Base-by-base conservation (phyloP, 179 eudicot genomes). In the Drosera spatulata region DNA sequence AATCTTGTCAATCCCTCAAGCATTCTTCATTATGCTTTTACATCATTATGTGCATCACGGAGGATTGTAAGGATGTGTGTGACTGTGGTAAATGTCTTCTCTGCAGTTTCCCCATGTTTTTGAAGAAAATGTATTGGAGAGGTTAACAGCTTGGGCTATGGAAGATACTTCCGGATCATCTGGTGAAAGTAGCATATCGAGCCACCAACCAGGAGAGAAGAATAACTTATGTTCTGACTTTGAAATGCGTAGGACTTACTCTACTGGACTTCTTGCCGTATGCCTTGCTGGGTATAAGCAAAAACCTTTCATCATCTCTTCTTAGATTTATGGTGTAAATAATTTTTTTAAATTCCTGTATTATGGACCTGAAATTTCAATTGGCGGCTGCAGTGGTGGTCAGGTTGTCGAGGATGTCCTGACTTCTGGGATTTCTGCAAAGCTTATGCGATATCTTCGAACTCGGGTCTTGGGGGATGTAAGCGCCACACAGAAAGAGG, bases 101-200 rank as follows among this genome's bases (percentile, higher is more conserved):
- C n/a, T 72, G 75, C 87, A 91, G 98, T 84, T 78, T 70, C 95
- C 99, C 55, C 94, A 86, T 80, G 86, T 84, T 39, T 93, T 89
- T 83, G 99, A 93, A 70, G 99, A 89, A 44, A 64, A 78, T 77
- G 90, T 89, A 33, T 63, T 91, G 66, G 94, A 81, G 62, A 84
- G 85, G 43, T 56, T 93, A 42, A 89, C 82, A 73, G 73, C 78
- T 41, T 93, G 97, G 97, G 94, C 74, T 69, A 74, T 81, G 86
- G 93, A 84, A 66, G 95, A 83, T 50, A 64, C 65, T 55, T 69
- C 74, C 5, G 71, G 69, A 66, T 53, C 59, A 55, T 73, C 78
- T 55, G 73, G 62, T 64, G 83, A 78, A 61, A 78, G 73, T 69
- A 76, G 69, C 51, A 64, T 65, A 68, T 76, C 76, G 73, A 87